phyloP scores from a whole-genome alignment of 345 rosid species.

The Boechera stricta region DNA sequence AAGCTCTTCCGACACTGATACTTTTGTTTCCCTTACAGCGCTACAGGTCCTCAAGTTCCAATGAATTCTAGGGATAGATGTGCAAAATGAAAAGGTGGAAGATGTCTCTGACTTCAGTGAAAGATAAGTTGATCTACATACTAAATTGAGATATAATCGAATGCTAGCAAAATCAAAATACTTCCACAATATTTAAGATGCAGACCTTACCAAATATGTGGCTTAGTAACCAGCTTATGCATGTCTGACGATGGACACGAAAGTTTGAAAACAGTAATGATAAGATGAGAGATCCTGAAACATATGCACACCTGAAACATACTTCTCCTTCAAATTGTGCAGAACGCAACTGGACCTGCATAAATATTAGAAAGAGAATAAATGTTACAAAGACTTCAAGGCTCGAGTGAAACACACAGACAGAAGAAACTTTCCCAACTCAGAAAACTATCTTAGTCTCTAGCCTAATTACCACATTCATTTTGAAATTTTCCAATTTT shows the following conservation, averaged over 20 bases:
- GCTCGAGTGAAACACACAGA: constrained; percentile 15
- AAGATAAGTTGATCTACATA: constrained; percentile 13
- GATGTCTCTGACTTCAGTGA: constrained; percentile 11
- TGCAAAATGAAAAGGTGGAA: constrained; percentile 9
- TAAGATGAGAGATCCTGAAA: constrained; percentile 33
- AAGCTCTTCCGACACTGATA: constrained; percentile 25
- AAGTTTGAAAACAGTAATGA: constrained; percentile 16
- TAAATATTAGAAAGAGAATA: constrained; percentile 18
- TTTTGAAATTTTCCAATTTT: not conserved
- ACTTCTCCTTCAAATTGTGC: constrained; percentile 86
- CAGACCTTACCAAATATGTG: constrained; percentile 18
- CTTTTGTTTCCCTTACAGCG: constrained; percentile 16
- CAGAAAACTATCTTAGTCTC: not conserved
- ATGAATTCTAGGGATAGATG: not conserved
- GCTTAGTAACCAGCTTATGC: constrained; percentile 22
- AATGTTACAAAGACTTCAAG: constrained; percentile 26
- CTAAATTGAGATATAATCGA: constrained; percentile 19
- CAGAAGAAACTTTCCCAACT: constrained; percentile 18
- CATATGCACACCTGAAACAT: constrained; percentile 67
- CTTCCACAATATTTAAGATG: constrained; percentile 15
- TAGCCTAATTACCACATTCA: constrained; percentile 1
- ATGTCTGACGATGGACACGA: constrained; percentile 18
- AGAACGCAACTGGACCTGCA: constrained; percentile 74
- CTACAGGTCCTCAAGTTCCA: constrained; percentile 23
- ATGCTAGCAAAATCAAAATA: not conserved